These are phyloP conservation scores for Stephania japonica DNA, from an alignment of 164 flowering plant genomes.

Conservation along the genomic window DNA sequence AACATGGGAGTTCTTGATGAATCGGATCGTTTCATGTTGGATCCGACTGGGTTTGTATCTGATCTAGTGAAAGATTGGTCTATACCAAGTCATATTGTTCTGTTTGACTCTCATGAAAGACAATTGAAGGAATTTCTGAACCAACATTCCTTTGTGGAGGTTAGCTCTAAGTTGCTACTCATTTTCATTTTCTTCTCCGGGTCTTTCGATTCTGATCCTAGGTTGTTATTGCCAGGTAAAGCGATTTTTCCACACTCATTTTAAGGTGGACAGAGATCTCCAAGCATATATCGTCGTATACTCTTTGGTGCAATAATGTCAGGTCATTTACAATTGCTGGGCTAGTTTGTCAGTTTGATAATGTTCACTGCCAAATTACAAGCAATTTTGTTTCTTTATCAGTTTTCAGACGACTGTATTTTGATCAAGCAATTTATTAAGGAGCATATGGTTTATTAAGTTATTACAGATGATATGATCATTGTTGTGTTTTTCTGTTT, in stretches of 20 bases:
- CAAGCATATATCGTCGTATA: constrained; percentile 70
- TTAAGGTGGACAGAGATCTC: constrained; percentile 82
- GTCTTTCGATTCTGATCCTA: neutral
- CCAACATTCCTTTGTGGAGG: constrained; percentile 63
- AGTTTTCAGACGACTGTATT: neutral
- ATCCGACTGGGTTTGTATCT: constrained; percentile 55
- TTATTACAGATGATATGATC: neutral
- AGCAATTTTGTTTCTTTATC: neutral
- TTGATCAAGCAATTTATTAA: neutral
- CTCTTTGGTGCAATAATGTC: constrained; percentile 20
- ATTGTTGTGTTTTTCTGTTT: too few species aligned
- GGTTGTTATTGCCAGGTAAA: constrained; percentile 34
- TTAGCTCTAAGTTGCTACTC: constrained; percentile 13
- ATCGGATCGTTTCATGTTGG: constrained; percentile 74
- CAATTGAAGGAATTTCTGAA: constrained; percentile 41
- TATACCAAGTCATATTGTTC: constrained; percentile 72
- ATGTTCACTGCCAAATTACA: neutral
- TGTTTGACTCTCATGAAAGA: constrained; percentile 71
- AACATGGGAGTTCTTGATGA: constrained; percentile 56
- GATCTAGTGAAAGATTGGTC: constrained; percentile 53
- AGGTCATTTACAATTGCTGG: neutral
- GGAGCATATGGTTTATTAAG: neutral
- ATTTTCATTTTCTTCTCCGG: neutral
- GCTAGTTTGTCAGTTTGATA: neutral
- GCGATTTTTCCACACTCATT: constrained; percentile 87